These are phyloP conservation scores for Diversispora epigaea DNA, from an alignment of 192 early-diverging fungal species.

Conservation along the genomic window DNA sequence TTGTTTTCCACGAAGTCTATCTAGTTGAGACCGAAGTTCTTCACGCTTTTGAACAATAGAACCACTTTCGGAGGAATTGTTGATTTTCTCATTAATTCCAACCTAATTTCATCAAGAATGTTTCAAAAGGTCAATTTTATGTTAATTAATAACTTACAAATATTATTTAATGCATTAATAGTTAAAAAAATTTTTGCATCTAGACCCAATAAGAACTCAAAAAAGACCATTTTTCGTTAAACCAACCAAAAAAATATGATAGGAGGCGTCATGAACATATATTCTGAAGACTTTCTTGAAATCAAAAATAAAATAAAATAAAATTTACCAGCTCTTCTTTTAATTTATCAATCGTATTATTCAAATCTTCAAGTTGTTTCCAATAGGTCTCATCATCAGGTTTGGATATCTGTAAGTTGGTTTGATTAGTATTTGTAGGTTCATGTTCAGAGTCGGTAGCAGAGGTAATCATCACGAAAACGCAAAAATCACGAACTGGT, in stretches of 20 bases:
- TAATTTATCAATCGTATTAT: conserved; percentile 56
- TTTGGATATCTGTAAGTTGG: conserved; percentile 11
- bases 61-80: conserved; percentile 54
- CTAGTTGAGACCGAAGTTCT: conserved; percentile 60
- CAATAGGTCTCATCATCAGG: conserved; percentile 55
- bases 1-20: conserved; percentile 71
- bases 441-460: too few species aligned
- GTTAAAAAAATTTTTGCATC: background rate
- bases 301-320: background rate
- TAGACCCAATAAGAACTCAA: too few species aligned
- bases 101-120: conserved; percentile 45
- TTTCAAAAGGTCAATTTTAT: background rate
- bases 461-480: too few species aligned
- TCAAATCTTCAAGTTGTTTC: conserved; percentile 50
- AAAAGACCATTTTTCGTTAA: too few species aligned
- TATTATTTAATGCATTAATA: background rate
- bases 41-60: conserved; percentile 56
- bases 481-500: too few species aligned
- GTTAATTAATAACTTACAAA: background rate
- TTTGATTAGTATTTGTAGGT: too few species aligned
- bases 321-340: conserved; percentile 53
- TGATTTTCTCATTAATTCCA: conserved; percentile 54
- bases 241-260: background rate
- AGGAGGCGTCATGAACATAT: background rate
- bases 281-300: background rate